Conservation (phyloP, 2,329 filamentous ascomycete genomes). For the Paecilomyces fulvus region DNA sequence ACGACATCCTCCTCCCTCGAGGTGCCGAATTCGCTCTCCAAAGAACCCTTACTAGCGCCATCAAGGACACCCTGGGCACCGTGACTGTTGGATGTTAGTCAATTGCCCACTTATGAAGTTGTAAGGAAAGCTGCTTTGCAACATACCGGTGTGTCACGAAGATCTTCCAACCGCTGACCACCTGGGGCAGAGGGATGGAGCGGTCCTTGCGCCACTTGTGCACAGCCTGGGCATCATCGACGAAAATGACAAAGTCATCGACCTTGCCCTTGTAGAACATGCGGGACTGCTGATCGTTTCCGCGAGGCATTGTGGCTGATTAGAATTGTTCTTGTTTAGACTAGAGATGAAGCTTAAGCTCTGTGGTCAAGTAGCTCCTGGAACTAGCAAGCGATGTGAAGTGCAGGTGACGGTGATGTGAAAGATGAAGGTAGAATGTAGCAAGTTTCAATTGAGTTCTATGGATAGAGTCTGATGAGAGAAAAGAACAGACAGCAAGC, state of each 20-base stretch:
- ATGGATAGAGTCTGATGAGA: neutral
- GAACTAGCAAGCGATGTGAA: neutral
- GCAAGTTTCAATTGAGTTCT: neutral
- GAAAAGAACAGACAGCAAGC: neutral
- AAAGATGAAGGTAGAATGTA: neutral
- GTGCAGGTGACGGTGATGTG: neutral
- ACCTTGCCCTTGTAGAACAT: conserved; percentile 73
- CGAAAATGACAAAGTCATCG: conserved; percentile 62
- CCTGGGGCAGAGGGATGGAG: conserved; percentile 69
- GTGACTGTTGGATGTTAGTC: conserved; percentile 49
- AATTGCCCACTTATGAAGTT: neutral
- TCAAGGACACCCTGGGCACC: conserved; percentile 76
- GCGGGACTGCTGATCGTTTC: conserved; percentile 63
- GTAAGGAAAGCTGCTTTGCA: neutral
- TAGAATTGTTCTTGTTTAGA: neutral
- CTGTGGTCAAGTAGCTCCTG: neutral
- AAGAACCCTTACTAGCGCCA: conserved; percentile 60
- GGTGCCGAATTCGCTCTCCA: conserved; percentile 85
- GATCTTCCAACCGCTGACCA: conserved; percentile 81
- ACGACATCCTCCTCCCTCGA: conserved; percentile 71
- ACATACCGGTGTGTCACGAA: conserved; percentile 84
- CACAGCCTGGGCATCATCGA: conserved; percentile 39
- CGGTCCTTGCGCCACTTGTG: conserved; percentile 76
- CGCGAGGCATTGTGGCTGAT: conserved; percentile 53
- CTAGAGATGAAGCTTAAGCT: neutral